Percentiles rank a stretch among this genome's conserved stretches.
phyloP scores from a whole-genome alignment of 2,329 filamentous ascomycete genomes.

The Thielaviopsis punctulata region DNA sequence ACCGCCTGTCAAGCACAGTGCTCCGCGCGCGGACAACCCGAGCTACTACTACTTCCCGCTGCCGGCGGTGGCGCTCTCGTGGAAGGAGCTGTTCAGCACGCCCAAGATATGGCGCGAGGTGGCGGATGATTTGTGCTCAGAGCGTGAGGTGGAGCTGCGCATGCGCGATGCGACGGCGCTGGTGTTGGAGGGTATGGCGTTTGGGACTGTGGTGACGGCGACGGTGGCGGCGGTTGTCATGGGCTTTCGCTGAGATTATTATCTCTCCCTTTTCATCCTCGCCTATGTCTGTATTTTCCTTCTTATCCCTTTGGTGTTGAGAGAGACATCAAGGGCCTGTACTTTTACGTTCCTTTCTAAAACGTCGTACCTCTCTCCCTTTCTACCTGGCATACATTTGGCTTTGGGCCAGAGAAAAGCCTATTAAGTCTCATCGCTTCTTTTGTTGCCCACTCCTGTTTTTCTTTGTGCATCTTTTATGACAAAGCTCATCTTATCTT shows the following conservation, averaged over 20 bases:
- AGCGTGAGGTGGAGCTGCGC: conserved; percentile 42
- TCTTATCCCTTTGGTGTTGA: neutral
- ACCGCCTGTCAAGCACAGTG: neutral
- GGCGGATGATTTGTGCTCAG: conserved; percentile 16
- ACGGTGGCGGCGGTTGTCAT: conserved; percentile 4
- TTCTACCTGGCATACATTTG: neutral
- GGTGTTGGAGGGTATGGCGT: conserved; percentile 38
- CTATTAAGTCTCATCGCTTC: too few species aligned
- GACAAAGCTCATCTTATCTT: neutral
- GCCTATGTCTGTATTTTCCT: neutral
- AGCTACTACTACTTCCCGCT: conserved; percentile 6
- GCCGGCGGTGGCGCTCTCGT: conserved; percentile 1
- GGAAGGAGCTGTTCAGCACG: conserved; percentile 8
- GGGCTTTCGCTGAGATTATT: neutral
- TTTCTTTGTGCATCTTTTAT: too few species aligned
- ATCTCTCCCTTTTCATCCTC: neutral
- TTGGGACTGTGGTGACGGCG: conserved; percentile 23
- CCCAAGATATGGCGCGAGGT: conserved; percentile 8
- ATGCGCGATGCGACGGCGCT: conserved; percentile 57
- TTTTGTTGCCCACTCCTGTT: too few species aligned
- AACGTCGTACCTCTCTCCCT: too few species aligned
- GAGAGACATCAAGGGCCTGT: too few species aligned
- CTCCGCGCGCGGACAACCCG: neutral
- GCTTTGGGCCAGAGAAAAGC: too few species aligned
- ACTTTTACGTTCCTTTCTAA: too few species aligned